Base-by-base conservation (phyloP, 2,329 filamentous ascomycete species). In the Calonectria honghensis region DNA sequence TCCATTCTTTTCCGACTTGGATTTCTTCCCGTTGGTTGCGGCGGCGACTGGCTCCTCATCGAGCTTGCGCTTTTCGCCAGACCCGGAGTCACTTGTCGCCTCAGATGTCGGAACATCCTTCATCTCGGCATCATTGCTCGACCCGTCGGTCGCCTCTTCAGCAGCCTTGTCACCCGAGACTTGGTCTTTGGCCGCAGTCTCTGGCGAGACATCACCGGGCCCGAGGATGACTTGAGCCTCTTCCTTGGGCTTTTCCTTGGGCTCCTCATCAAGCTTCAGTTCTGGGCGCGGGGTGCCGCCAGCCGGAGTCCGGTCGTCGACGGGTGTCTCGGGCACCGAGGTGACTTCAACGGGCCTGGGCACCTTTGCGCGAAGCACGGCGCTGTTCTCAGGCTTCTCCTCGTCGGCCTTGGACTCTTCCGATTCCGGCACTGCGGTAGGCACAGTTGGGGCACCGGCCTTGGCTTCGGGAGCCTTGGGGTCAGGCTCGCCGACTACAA, bases 1-100 rank as follows among this genome's bases (percentile, higher is more conserved):
- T 11, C 78, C 80, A 10, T 80, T 78, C 45, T 81, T 66, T 24
- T 83, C 79, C 31, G 77, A 68, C 6, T 75, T 51, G 9, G 52
- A 61, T 63, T 70, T 67, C 59, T 69, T 61, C 59, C 78, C 72
- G 72, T 82, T 78, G 24, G 68, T 76, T 27, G 75, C 72, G 74
- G 81, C 18, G 32, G 66, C 65, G 14, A 68, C 61, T 18, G 70
- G 35, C 68, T 80, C 79, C 9, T 84, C 82, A 1, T 83, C 83
- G 16, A 87, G 83, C 80, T 88, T 89, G 78, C 87, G 84, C 79
- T 86, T 86, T 61, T 83, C 82, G 41, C 82, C 81, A 1, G 76
- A 54, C 10, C 57, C 57, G 1, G 75, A 63, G 27, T 80, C 82
- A 1, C 81, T 78, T 18, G 76, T 50, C 14, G 76, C 74, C 6